phyloP scores from a whole-genome alignment of 108 stramenopile species.

The Fragilariopsis cylindrus region DNA sequence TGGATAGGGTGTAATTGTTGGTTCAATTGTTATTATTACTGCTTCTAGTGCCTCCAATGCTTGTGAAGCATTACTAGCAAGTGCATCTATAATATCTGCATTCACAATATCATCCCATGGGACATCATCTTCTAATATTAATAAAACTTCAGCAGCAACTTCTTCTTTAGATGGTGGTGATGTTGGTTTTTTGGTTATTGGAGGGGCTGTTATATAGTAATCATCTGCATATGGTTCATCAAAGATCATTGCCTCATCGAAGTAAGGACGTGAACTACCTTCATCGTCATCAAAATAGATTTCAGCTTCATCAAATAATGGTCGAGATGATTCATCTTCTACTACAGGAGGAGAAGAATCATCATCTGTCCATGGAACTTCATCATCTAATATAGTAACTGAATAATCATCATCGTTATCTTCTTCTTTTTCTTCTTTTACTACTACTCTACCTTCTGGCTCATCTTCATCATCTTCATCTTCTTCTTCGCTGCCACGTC shows the following conservation, averaged over 20 bases:
- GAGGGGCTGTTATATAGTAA: not conserved
- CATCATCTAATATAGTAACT: not conserved
- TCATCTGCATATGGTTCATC: not conserved
- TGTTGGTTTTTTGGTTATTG: not conserved
- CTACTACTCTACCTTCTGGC: no score
- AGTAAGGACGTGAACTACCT: no score
- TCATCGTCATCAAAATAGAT: no score
- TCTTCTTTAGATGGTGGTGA: not conserved
- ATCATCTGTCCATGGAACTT: conserved; percentile 7
- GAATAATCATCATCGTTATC: not conserved
- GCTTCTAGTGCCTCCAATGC: not conserved
- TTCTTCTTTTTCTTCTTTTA: not conserved
- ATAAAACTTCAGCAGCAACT: not conserved
- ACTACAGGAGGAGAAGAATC: no score
- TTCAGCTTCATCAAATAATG: no score
- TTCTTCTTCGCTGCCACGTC: no score
- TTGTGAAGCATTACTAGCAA: no score
- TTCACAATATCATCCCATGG: conserved; percentile 7
- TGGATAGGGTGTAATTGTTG: conserved; percentile 4
- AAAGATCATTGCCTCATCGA: no score
- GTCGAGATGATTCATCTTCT: no score
- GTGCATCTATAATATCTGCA: not conserved
- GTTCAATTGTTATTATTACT: not conserved
- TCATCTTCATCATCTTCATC: no score
- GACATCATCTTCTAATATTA: not conserved